Conservation (phyloP, 2,329 filamentous ascomycete species). For the Aspergillus thermomutatus region DNA sequence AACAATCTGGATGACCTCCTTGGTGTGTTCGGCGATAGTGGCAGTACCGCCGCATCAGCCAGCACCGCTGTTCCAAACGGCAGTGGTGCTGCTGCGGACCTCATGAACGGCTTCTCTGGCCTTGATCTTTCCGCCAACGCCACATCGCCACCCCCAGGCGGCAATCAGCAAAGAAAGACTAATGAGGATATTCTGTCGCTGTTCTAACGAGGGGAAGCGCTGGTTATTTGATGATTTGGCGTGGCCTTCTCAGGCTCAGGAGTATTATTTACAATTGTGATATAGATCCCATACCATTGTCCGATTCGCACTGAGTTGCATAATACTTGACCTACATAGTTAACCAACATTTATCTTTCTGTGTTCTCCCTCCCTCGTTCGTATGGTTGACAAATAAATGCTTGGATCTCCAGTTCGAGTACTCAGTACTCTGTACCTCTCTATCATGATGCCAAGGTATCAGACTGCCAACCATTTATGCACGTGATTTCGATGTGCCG, state of each 20-base stretch:
- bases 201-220: slow-evolving; percentile 39
- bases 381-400: not conserved
- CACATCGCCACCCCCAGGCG: slow-evolving; percentile 21
- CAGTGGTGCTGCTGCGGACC: slow-evolving; percentile 43
- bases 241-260: not conserved
- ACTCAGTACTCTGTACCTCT: not conserved
- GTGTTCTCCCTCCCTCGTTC: not conserved
- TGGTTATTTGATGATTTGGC: slow-evolving; percentile 2
- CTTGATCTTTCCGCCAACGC: slow-evolving; percentile 65
- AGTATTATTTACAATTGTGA: not conserved
- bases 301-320: not conserved
- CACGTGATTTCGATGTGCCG: slow-evolving; percentile 23
- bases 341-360: not conserved
- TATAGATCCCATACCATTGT: not conserved
- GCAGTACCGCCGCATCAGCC: slow-evolving; percentile 32
- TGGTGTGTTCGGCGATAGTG: slow-evolving; percentile 60
- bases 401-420: not conserved
- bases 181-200: slow-evolving; percentile 57
- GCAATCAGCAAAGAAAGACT: slow-evolving; percentile 43
- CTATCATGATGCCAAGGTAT: not conserved
- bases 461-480: not conserved
- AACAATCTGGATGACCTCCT: slow-evolving; percentile 80
- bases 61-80: slow-evolving; percentile 28
- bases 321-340: not conserved
- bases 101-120: slow-evolving; percentile 80